Evolutionary conservation across 495 filamentous ascomycete genomes (phyloP).

Genomic region (Penicillium crystallinum): DNA sequence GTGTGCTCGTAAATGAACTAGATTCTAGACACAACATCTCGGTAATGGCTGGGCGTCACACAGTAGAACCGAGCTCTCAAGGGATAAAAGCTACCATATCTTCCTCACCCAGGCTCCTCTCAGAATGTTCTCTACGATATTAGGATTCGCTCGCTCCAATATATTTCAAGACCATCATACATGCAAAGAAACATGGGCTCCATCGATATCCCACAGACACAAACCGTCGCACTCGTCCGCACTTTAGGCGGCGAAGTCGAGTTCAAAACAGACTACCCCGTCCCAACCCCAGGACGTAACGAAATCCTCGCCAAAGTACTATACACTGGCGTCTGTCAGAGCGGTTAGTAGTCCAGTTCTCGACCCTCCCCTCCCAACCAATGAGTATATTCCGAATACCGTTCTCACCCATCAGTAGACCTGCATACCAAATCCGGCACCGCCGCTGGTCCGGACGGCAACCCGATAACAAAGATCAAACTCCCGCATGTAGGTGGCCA

Average conservation of each 20-base stretch:
- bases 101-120: too few species aligned
- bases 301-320: constrained; percentile 48
- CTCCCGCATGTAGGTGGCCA: constrained; percentile 47
- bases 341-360: constrained; percentile 28
- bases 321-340: constrained; percentile 47
- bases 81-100: not conserved
- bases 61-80: not conserved
- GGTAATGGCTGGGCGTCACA: not conserved
- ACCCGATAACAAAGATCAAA: constrained; percentile 44
- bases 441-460: constrained; percentile 38
- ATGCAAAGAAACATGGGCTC: constrained; percentile 16
- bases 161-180: not conserved
- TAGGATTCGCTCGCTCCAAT: too few species aligned
- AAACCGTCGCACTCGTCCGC: constrained; percentile 44
- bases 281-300: constrained; percentile 36
- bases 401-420: constrained; percentile 20
- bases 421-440: constrained; percentile 46
- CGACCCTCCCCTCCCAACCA: not conserved
- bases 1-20: not conserved
- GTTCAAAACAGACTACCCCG: constrained; percentile 44
- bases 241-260: constrained; percentile 40
- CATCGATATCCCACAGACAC: constrained; percentile 31
- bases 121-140: too few species aligned
- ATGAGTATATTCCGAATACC: not conserved
- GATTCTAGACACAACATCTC: not conserved